Evolutionary conservation across 192 early-diverging fungal species (phyloP).

Genomic region (Neocallimastix lanati): DNA sequence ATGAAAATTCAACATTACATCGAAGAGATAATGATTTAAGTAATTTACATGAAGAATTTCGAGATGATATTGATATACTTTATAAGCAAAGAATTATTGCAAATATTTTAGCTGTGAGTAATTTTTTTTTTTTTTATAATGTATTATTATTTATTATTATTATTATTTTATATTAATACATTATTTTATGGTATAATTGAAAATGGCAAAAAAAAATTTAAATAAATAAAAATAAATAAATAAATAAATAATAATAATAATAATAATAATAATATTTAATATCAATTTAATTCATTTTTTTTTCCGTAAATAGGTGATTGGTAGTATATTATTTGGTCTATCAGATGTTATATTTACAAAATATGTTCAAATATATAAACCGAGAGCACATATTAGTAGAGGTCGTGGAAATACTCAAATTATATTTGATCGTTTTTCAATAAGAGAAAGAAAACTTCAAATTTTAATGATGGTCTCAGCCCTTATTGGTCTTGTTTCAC

Average conservation of each 20-base stretch:
- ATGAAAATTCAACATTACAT: not conserved
- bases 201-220: too few relatives aligned
- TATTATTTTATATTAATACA: not conserved
- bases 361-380: not conserved
- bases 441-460: not conserved
- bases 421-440: not conserved
- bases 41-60: not conserved
- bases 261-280: too few relatives aligned
- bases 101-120: not conserved
- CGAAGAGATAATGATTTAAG: not conserved
- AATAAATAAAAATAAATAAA: too few relatives aligned
- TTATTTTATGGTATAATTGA: too few relatives aligned
- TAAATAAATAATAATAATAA: too few relatives aligned
- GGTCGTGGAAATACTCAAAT: not conserved
- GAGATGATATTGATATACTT: not conserved
- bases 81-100: not conserved
- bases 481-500: not conserved
- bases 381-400: not conserved
- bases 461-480: not conserved
- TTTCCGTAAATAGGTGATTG: not conserved
- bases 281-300: too few relatives aligned
- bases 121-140: too few relatives aligned
- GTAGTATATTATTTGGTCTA: not conserved
- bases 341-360: not conserved
- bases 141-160: too few relatives aligned